phyloP scores from a whole-genome alignment of 495 filamentous ascomycete species.

The Cairneyella variabilis region DNA sequence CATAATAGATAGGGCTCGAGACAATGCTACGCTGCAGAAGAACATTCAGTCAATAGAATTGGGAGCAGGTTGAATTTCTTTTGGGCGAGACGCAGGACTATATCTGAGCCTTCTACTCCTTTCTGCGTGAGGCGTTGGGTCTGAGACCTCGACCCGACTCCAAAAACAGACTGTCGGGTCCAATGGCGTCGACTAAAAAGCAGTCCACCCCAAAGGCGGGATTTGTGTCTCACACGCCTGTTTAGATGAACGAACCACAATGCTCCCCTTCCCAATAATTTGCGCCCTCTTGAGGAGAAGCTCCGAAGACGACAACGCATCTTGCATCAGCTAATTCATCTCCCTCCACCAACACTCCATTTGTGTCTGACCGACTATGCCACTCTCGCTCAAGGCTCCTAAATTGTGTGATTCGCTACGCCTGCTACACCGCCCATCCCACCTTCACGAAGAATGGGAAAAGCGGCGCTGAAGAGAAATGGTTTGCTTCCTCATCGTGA shows the following conservation, averaged over 20 bases:
- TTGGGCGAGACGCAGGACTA: slow-evolving; percentile 7
- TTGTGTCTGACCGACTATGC: not conserved
- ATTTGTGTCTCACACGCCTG: not conserved
- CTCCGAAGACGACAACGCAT: slow-evolving; percentile 9
- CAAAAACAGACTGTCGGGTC: slow-evolving; percentile 10
- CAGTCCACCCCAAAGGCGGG: not conserved
- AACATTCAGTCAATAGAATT: not conserved
- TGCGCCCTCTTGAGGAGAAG: not conserved
- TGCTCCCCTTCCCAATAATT: slow-evolving; percentile 4
- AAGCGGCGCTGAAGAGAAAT: too few relatives aligned
- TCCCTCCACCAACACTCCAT: not conserved
- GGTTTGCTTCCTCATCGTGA: too few relatives aligned
- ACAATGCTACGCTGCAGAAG: not conserved
- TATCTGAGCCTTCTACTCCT: not conserved
- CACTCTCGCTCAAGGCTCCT: not conserved
- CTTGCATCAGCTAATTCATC: not conserved
- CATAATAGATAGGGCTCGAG: not conserved
- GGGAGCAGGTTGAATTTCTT: not conserved
- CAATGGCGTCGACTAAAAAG: slow-evolving; percentile 1
- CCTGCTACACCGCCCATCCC: too few relatives aligned
- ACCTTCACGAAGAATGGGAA: too few relatives aligned
- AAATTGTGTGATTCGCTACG: too few relatives aligned
- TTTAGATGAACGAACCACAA: not conserved
- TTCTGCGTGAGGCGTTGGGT: not conserved
- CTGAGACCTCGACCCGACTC: not conserved